phyloP scores from a whole-genome alignment of 164 flowering plant species.

The Stephania cephalantha region DNA sequence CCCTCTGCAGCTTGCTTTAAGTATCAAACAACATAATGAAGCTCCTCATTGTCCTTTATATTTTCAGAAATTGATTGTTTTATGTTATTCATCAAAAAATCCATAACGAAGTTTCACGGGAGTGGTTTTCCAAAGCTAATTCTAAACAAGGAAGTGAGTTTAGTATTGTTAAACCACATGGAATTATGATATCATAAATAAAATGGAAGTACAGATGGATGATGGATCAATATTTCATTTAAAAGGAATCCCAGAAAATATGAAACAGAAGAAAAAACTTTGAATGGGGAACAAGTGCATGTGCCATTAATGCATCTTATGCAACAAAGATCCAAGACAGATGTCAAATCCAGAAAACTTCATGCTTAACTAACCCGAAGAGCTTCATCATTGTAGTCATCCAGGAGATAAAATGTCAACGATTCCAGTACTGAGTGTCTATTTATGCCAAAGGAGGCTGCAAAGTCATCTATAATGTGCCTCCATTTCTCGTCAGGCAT shows the following conservation, averaged over 20 bases:
- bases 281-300: neutral
- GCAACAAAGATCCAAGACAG: neutral
- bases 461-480: constrained; percentile 70
- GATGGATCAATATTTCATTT: neutral
- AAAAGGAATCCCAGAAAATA: neutral
- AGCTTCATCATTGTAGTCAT: constrained; percentile 76
- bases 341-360: neutral
- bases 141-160: neutral
- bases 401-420: constrained; percentile 76
- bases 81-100: no score
- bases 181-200: neutral
- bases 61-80: no score
- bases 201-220: neutral
- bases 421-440: constrained; percentile 82
- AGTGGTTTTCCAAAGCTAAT: neutral
- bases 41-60: no score
- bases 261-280: neutral
- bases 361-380: constrained; percentile 46
- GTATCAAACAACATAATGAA: no score
- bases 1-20: neutral
- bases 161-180: neutral
- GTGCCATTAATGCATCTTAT: neutral
- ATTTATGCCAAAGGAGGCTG: constrained; percentile 62
- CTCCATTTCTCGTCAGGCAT: constrained; percentile 68
- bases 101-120: neutral